A percentile compares a stretch with the other conserved stretches of the same genome.
Conservation (phyloP, 345 rosid species). For the Microthlaspi erraticum region DNA sequence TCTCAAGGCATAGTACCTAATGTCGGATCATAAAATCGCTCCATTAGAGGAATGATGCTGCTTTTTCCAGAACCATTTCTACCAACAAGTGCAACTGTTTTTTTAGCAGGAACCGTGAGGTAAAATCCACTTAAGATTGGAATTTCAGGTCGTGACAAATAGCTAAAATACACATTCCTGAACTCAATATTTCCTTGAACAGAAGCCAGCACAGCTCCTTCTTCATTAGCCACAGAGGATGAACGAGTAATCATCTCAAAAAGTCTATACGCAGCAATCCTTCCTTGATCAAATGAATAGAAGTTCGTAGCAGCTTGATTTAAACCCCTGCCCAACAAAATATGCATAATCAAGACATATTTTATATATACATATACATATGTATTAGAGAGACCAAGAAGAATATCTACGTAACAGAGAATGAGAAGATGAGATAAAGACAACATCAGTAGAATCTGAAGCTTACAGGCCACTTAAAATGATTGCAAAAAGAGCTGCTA, state of each 20-base stretch:
- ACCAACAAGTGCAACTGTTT: conserved; percentile 96
- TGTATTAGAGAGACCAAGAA: conserved; percentile 42
- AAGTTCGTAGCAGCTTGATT: no score
- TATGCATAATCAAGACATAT: conserved; percentile 32
- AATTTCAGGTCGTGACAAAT: no score
- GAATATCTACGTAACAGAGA: conserved; percentile 45
- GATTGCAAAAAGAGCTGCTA: conserved; percentile 87
- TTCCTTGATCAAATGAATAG: conserved; percentile 96
- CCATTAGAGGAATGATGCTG: conserved; percentile 97
- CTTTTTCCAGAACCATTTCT: conserved; percentile 99
- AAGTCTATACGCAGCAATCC: conserved; percentile 96
- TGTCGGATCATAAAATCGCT: conserved; percentile 97
- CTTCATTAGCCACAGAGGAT: conserved; percentile 72
- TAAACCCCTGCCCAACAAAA: conserved; percentile 64
- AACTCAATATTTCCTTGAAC: conserved; percentile 95
- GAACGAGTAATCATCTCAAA: conserved; percentile 97
- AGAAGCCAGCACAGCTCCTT: conserved; percentile 59
- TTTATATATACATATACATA: conserved; percentile 52
- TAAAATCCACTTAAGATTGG: conserved; percentile 97
- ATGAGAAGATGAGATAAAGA: conserved; percentile 19
- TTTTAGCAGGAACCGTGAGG: conserved; percentile 95
- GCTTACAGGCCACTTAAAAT: conserved; percentile 98
- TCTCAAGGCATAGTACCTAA: conserved; percentile 60
- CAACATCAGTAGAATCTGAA: conserved; percentile 35
- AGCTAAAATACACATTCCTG: conserved; percentile 96